Percentiles rank a stretch among this genome's conserved stretches.
These are phyloP conservation scores for Fusarium equiseti DNA, from an alignment of 2,329 filamentous ascomycete genomes.

Conservation along the genomic window DNA sequence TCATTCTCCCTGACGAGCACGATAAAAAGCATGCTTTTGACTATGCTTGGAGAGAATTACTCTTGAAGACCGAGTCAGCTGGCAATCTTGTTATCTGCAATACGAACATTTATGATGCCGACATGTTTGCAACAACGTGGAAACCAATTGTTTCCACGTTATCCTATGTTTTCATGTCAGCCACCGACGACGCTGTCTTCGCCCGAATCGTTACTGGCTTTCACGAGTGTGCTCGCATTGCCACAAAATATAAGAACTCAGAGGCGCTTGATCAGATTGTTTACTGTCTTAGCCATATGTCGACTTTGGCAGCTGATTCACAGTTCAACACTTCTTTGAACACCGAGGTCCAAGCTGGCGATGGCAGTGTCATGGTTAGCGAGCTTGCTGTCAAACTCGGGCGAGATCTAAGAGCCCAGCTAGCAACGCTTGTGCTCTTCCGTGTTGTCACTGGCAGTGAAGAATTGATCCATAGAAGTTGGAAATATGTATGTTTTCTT, in stretches of 20 bases:
- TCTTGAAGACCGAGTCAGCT: slow-evolving; percentile 84
- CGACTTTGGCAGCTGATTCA: slow-evolving; percentile 80
- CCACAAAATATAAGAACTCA: slow-evolving; percentile 82
- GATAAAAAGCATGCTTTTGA: slow-evolving; percentile 97
- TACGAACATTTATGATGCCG: slow-evolving; percentile 94
- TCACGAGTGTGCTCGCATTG: slow-evolving; percentile 94
- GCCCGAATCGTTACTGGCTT: slow-evolving; percentile 94
- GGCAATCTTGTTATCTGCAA: slow-evolving; percentile 82
- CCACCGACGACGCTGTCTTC: slow-evolving; percentile 95
- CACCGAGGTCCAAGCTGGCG: slow-evolving; percentile 92
- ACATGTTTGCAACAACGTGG: slow-evolving; percentile 98
- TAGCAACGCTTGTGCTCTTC: slow-evolving; percentile 96
- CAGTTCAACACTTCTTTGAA: slow-evolving; percentile 89
- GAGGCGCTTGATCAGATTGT: slow-evolving; percentile 95
- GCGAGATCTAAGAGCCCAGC: slow-evolving; percentile 90
- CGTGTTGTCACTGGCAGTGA: slow-evolving; percentile 90
- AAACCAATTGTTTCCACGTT: slow-evolving; percentile 93
- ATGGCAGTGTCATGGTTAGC: slow-evolving; percentile 97
- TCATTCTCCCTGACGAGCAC: slow-evolving; percentile 96
- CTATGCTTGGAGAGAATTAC: slow-evolving; percentile 95
- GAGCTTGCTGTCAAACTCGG: slow-evolving; percentile 97
- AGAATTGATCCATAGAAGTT: slow-evolving; percentile 77
- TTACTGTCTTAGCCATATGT: slow-evolving; percentile 90
- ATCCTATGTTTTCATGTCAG: slow-evolving; percentile 99
- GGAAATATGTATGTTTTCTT: slow-evolving; percentile 76